A percentile compares a stretch with the other conserved stretches of the same genome.
These are phyloP conservation scores for Saturnispora hagleri DNA, from an alignment of 805 yeast genomes.

Conservation along the genomic window DNA sequence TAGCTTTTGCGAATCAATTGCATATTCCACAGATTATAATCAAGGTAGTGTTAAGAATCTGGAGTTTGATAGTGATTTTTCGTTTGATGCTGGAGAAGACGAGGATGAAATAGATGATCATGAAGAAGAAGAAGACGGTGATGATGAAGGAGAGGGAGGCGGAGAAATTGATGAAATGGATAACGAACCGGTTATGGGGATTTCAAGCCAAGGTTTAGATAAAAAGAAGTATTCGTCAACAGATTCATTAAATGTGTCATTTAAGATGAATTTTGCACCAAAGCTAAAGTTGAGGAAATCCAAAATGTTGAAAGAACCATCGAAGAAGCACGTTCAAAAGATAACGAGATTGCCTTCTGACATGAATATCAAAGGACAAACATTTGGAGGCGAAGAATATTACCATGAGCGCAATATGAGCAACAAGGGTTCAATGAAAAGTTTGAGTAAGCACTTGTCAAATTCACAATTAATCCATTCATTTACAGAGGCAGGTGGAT, in stretches of 20 bases:
- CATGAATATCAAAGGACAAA: constrained; percentile 5
- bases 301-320: constrained; percentile 21
- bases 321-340: constrained; percentile 20
- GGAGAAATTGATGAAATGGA: background rate
- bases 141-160: constrained; percentile 10
- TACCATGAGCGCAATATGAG: background rate
- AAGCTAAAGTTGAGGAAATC: constrained; percentile 19
- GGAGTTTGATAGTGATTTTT: constrained; percentile 25
- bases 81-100: constrained; percentile 14
- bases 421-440: constrained; percentile 13
- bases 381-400: constrained; percentile 1
- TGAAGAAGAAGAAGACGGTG: constrained; percentile 12
- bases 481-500: background rate
- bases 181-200: background rate
- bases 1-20: constrained; percentile 10
- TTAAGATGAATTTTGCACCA: constrained; percentile 23
- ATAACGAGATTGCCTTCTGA: constrained; percentile 13
- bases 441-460: constrained; percentile 17
- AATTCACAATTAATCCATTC: constrained; percentile 16
- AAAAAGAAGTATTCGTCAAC: constrained; percentile 9
- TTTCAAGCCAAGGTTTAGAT: constrained; percentile 4
- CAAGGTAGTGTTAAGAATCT: constrained; percentile 21
- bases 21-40: constrained; percentile 14
- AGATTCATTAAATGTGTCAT: constrained; percentile 24
- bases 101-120: constrained; percentile 15